These are phyloP conservation scores for Aspergillus fructus DNA, from an alignment of 2,329 filamentous ascomycete genomes.

Conservation along the genomic window DNA sequence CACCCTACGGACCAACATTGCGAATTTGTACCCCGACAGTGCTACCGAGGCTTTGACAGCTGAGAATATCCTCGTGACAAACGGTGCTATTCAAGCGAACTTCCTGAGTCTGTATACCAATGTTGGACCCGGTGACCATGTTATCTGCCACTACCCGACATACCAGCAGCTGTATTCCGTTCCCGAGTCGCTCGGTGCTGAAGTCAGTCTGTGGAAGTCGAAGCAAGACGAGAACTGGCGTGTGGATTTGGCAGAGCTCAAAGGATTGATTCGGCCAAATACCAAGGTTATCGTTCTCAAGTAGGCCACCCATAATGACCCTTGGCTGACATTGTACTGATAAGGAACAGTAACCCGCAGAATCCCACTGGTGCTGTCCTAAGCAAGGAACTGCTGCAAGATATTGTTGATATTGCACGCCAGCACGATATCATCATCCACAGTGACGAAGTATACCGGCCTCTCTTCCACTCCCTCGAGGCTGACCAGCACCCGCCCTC, in stretches of 20 bases:
- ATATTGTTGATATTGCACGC: constrained; percentile 63
- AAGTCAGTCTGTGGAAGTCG: constrained; percentile 75
- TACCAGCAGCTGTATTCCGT: constrained; percentile 83
- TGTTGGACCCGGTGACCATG: constrained; percentile 72
- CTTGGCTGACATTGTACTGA: no score
- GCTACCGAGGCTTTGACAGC: constrained; percentile 46
- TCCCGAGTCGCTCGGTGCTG: constrained; percentile 70
- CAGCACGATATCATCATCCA: constrained; percentile 64
- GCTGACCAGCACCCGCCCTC: constrained; percentile 63
- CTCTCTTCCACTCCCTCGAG: constrained; percentile 71
- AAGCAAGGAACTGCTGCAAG: constrained; percentile 56
- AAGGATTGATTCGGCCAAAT: constrained; percentile 55
- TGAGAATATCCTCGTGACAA: constrained; percentile 72
- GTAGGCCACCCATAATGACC: constrained; percentile 47
- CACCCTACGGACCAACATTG: constrained; percentile 26
- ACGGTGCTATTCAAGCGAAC: constrained; percentile 82
- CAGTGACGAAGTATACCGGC: constrained; percentile 78
- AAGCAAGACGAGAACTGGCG: constrained; percentile 64
- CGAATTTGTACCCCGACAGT: constrained; percentile 49
- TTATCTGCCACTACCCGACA: constrained; percentile 81
- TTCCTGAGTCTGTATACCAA: constrained; percentile 73
- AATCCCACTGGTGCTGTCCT: constrained; percentile 76
- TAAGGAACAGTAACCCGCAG: constrained; percentile 61
- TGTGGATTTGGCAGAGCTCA: constrained; percentile 66
- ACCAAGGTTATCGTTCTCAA: constrained; percentile 64